These are phyloP conservation scores for Vaccinium myrtillus DNA, from an alignment of 148 eudicot species.

Conservation along the genomic window DNA sequence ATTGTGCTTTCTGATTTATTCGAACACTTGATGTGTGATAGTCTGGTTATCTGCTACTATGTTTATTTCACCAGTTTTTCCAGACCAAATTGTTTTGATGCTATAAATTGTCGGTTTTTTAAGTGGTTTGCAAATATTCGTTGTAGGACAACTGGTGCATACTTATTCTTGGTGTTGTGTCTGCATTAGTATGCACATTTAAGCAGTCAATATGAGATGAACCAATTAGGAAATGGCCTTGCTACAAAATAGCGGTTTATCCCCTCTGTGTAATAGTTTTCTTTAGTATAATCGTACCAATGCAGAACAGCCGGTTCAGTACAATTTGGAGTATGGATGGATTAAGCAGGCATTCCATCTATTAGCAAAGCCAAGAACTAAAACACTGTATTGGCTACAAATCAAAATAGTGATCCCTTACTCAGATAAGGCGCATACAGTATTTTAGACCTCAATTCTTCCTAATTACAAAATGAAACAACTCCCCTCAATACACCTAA, in stretches of 20 bases:
- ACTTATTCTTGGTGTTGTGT: background rate
- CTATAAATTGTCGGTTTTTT: background rate
- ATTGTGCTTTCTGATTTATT: background rate
- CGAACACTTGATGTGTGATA: background rate
- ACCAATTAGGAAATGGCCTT: background rate
- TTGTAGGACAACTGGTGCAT: background rate
- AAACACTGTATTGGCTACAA: constrained; percentile 10
- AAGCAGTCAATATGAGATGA: background rate
- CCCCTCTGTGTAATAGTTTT: background rate
- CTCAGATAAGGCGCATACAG: background rate
- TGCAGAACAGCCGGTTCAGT: background rate
- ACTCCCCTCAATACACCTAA: background rate
- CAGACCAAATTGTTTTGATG: background rate
- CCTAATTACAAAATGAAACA: constrained; percentile 14
- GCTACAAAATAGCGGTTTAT: background rate
- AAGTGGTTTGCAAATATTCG: background rate
- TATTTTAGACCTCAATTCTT: constrained; percentile 12
- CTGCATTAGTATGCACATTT: background rate
- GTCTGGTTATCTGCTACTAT: background rate
- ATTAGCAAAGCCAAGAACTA: constrained; percentile 5
- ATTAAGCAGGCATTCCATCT: constrained; percentile 4
- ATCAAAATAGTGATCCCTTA: constrained; percentile 17
- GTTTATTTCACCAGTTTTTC: background rate
- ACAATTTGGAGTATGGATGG: background rate
- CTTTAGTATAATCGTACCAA: background rate